These are phyloP conservation scores for Aspergillus aculeatinus DNA, from an alignment of 2,329 filamentous ascomycete species.

Conservation along the genomic window DNA sequence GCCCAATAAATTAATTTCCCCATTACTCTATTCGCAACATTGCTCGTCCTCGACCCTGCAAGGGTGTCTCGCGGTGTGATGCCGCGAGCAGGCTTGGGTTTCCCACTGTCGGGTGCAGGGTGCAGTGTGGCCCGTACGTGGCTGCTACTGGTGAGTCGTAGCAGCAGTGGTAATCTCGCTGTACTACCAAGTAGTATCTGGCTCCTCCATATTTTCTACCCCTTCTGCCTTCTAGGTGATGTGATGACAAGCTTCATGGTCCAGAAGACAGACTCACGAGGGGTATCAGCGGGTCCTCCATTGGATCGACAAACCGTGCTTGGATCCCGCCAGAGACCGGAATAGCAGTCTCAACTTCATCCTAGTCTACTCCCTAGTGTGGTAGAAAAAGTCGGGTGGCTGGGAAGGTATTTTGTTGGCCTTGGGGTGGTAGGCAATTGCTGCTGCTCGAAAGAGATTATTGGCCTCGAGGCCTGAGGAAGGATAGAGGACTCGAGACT, in stretches of 20 bases:
- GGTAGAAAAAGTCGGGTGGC: constrained; percentile 9
- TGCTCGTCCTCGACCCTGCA: background rate
- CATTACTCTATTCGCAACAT: constrained; percentile 5
- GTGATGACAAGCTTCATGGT: background rate
- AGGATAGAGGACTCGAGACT: background rate
- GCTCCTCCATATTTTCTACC: background rate
- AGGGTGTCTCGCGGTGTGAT: background rate
- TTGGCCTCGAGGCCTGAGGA: too few species aligned
- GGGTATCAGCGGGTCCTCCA: background rate
- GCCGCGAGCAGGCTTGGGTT: background rate
- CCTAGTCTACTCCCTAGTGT: background rate
- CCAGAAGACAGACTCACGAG: background rate
- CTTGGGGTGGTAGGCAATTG: background rate
- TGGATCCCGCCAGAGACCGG: too few species aligned
- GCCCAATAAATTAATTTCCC: background rate
- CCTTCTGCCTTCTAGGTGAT: background rate
- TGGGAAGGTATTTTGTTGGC: constrained; percentile 8
- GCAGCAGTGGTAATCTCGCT: background rate
- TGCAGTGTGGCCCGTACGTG: background rate
- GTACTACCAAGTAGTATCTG: background rate
- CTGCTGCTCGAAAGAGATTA: too few species aligned
- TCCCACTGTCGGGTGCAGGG: too few species aligned
- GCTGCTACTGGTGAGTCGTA: background rate
- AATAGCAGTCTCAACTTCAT: too few species aligned
- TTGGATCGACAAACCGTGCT: too few species aligned